A percentile compares a stretch with the other conserved stretches of the same genome.
Conservation (phyloP, 441 rosid genomes). For the Bocquillonia castaneifolia region DNA sequence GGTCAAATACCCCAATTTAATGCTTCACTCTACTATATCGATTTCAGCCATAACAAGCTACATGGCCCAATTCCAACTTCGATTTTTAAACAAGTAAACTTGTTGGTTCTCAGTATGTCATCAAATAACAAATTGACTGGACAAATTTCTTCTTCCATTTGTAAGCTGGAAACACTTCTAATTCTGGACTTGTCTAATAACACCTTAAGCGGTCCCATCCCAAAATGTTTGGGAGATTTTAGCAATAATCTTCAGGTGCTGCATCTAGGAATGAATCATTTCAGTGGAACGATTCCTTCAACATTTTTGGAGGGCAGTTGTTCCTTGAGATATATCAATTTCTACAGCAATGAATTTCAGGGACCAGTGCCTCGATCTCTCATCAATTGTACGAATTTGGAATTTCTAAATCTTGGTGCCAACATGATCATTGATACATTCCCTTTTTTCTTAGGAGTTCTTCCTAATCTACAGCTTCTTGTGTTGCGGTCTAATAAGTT, state of each 20-base stretch:
- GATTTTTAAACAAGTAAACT: not conserved
- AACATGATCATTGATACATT: constrained; percentile 22
- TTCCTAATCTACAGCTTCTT: constrained; percentile 5
- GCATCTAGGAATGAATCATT: constrained; percentile 17
- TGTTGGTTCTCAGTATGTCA: constrained; percentile 8
- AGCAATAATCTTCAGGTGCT: constrained; percentile 3
- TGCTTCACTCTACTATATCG: not conserved
- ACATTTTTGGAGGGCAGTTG: not conserved
- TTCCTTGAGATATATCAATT: constrained; percentile 12
- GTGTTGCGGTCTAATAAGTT: constrained; percentile 15
- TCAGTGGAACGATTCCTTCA: constrained; percentile 16
- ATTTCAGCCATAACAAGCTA: constrained; percentile 8
- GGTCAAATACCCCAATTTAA: not conserved
- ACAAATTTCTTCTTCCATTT: constrained; percentile 19
- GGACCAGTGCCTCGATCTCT: constrained; percentile 24
- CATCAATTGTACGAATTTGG: constrained; percentile 12
- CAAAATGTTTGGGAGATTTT: constrained; percentile 10
- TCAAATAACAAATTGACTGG: constrained; percentile 22
- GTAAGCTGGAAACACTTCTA: constrained; percentile 4
- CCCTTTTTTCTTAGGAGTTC: not conserved
- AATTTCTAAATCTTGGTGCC: constrained; percentile 20
- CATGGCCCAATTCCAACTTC: constrained; percentile 14
- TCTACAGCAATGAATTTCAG: constrained; percentile 18
- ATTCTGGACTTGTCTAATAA: constrained; percentile 28
- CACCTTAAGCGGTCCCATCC: constrained; percentile 21